These are phyloP conservation scores for Rhodotorula sp. DNA, from an alignment of 1,284 basidiomycete species.

Conservation along the genomic window DNA sequence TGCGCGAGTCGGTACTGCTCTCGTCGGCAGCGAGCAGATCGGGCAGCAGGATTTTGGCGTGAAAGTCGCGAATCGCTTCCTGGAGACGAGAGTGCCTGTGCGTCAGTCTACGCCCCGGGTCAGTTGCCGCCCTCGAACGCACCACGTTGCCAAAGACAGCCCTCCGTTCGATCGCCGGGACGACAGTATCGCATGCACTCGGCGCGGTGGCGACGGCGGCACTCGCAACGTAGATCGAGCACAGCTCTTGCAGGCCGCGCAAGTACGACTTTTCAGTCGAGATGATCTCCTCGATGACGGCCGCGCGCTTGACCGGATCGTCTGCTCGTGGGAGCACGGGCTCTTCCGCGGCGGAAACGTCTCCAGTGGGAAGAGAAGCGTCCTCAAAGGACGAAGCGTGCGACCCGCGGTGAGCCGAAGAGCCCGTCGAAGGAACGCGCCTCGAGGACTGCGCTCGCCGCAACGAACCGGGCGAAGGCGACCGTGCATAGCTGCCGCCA, in stretches of 20 bases:
- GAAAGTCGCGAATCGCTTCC: constrained; percentile 87
- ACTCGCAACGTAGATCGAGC: constrained; percentile 92
- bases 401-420: constrained; percentile 4
- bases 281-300: constrained; percentile 49
- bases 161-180: constrained; percentile 82
- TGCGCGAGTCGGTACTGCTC: constrained; percentile 58
- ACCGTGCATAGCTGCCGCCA: background rate
- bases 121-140: constrained; percentile 35
- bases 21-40: constrained; percentile 62
- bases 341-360: background rate
- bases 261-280: constrained; percentile 96
- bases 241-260: constrained; percentile 82
- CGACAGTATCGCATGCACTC: constrained; percentile 70
- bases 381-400: constrained; percentile 15
- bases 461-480: background rate
- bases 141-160: constrained; percentile 84
- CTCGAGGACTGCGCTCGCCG: constrained; percentile 29
- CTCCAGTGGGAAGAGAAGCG: background rate
- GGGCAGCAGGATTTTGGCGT: constrained; percentile 85
- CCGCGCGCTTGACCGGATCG: constrained; percentile 46
- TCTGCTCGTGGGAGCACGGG: constrained; percentile 19
- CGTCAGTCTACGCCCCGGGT: constrained; percentile 39
- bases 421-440: constrained; percentile 11
- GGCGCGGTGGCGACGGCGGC: constrained; percentile 62
- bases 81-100: background rate